These are phyloP conservation scores for Comarum palustre DNA, from an alignment of 306 rosid genomes.

Conservation along the genomic window DNA sequence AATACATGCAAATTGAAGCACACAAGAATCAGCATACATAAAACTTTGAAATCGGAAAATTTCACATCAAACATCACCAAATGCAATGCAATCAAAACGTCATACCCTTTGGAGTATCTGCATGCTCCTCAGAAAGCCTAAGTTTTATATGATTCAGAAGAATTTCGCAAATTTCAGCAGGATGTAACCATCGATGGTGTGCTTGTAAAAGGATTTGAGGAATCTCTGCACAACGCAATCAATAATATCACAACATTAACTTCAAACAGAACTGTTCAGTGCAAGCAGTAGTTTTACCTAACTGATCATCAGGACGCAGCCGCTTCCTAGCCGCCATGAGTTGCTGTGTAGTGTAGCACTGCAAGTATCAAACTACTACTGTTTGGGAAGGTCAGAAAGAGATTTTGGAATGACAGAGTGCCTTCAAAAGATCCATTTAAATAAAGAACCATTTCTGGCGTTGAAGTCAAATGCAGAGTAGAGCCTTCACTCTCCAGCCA, in stretches of 20 bases:
- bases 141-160: slow-evolving; percentile 47
- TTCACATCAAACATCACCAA: too few relatives aligned
- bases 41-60: neutral
- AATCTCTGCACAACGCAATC: slow-evolving; percentile 48
- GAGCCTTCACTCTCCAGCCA: neutral
- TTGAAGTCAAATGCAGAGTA: neutral
- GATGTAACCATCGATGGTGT: slow-evolving; percentile 81
- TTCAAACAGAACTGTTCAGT: neutral
- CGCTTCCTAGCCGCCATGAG: neutral
- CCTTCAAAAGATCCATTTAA: neutral
- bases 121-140: slow-evolving; percentile 54
- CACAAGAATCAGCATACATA: neutral
- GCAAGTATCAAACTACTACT: neutral
- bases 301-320: neutral
- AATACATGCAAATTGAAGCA: neutral
- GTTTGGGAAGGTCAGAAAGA: too few relatives aligned
- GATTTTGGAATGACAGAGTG: neutral
- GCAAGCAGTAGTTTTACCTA: neutral
- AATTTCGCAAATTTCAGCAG: slow-evolving; percentile 79
- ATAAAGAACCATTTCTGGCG: neutral
- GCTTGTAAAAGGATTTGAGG: slow-evolving; percentile 55
- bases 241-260: neutral
- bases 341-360: neutral
- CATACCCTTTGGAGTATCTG: slow-evolving; percentile 64
- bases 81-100: slow-evolving; percentile 11